These are phyloP conservation scores for Dentipellis sp. DNA, from an alignment of 768 basidiomycete species.

Conservation along the genomic window DNA sequence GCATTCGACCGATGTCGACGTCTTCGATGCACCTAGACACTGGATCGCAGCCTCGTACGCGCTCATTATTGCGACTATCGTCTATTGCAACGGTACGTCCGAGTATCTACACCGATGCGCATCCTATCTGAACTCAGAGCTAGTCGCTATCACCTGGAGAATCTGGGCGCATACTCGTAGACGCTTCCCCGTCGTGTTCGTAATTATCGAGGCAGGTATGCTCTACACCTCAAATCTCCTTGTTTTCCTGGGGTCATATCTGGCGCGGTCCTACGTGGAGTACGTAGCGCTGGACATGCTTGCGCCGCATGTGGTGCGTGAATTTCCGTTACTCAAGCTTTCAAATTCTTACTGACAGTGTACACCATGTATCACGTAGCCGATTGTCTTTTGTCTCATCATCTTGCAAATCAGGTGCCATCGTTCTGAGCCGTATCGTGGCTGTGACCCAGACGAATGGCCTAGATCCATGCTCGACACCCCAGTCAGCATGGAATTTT, in stretches of 20 bases:
- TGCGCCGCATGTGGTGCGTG: neutral
- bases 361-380: neutral
- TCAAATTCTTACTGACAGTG: too few species aligned
- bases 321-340: too few species aligned
- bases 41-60: neutral
- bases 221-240: neutral
- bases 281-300: neutral
- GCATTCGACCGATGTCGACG: neutral
- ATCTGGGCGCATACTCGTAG: neutral
- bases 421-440: neutral
- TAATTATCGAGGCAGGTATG: neutral
- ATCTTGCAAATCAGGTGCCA: neutral
- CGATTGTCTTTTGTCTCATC: neutral
- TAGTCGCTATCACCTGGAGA: neutral
- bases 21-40: neutral
- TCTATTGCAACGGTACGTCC: neutral
- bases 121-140: neutral
- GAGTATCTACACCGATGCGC: neutral
- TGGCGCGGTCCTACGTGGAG: neutral
- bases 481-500: too few species aligned
- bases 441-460: too few species aligned
- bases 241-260: neutral
- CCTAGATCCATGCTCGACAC: too few species aligned
- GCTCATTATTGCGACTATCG: neutral
- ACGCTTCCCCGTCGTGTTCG: neutral